Evolutionary conservation across 331 rosid genomes (phyloP).

Genomic region (Saraca asoca): DNA sequence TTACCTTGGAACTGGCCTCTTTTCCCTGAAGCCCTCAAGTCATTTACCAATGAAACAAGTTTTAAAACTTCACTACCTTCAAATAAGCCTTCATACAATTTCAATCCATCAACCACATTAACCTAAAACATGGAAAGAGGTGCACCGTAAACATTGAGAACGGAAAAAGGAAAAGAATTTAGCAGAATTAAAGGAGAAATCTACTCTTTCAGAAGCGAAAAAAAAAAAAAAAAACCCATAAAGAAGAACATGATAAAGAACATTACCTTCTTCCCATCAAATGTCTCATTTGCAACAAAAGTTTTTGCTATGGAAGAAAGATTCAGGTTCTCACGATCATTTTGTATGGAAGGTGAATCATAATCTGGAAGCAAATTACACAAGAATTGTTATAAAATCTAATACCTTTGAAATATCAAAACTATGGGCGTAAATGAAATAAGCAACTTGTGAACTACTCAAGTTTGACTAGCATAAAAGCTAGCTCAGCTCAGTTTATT

Average conservation of each 20-base stretch:
- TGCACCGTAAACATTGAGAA: conserved; percentile 8
- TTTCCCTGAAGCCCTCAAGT: conserved; percentile 71
- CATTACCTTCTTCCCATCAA: conserved; percentile 82
- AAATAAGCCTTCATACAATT: conserved; percentile 62
- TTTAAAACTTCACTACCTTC: conserved; percentile 61
- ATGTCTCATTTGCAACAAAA: conserved; percentile 60
- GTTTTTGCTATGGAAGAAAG: conserved; percentile 54
- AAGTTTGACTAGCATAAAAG: too few relatives aligned
- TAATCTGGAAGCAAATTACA: conserved; percentile 53
- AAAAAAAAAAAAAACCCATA: too few relatives aligned
- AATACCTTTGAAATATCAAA: not conserved
- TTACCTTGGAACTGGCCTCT: conserved; percentile 77
- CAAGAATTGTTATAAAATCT: conserved; percentile 20
- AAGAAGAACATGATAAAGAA: conserved; percentile 26
- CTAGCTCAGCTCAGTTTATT: too few relatives aligned
- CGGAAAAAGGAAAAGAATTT: too few relatives aligned
- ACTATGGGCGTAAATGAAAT: too few relatives aligned
- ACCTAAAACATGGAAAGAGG: conserved; percentile 45
- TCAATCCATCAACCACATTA: conserved; percentile 82
- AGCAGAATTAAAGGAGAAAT: too few relatives aligned
- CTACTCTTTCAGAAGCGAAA: too few relatives aligned
- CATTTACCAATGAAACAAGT: conserved; percentile 68
- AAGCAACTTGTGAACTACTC: too few relatives aligned
- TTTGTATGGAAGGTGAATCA: conserved; percentile 47
- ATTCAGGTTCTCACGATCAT: conserved; percentile 53